Evolutionary conservation across 2,329 filamentous ascomycete genomes (phyloP), one percentile per base, ranked within the genome.

Genomic region (Mycosphaerella sp.): DNA sequence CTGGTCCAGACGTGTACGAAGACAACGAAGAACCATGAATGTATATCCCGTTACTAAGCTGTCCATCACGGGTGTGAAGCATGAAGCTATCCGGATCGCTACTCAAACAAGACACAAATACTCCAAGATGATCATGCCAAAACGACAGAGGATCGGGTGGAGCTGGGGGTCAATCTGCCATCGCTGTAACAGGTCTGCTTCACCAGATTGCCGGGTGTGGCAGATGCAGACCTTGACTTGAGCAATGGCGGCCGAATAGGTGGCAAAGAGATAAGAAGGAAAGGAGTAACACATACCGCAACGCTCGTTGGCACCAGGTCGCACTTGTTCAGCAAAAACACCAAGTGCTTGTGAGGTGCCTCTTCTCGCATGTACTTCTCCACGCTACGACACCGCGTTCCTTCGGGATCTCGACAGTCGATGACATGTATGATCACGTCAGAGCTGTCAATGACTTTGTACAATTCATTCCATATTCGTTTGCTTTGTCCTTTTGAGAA

Each of bases 11-110:
- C 35, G 27, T 32, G 12, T 36, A 40, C 27, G 44, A 16, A 21
- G 4, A 25, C 60, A 55, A 64, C 2, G 30, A 8, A n/a, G 60
- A 54, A n/a, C 40, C 36, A 44, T 30, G 18, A 56, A 82, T 90
- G 85, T 98, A 80, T 91, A 90, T 86, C 85, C 87, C 87, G 86
- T 88, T 86, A 97, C 93, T 98, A 98, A 95, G 93, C 97, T 87
- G 78, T 80, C 80, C 81, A 81, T 86, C 83, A 90, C 74, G 73
- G 73, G 73, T 40, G 74, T 74, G 78, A 78, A 66, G 73, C 62
- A 67, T 70, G 68, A 69, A 79, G 73, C 78, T 80, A 80, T 81
- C 80, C 80, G 82, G 81, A 77, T 77, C 86, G 97, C 93, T 96
- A 97, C 93, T 97, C 91, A 89, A 86, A 88, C 84, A 84, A 86